Base-by-base conservation (phyloP, 1,284 basidiomycete genomes). In the Trametes hirsuta region DNA sequence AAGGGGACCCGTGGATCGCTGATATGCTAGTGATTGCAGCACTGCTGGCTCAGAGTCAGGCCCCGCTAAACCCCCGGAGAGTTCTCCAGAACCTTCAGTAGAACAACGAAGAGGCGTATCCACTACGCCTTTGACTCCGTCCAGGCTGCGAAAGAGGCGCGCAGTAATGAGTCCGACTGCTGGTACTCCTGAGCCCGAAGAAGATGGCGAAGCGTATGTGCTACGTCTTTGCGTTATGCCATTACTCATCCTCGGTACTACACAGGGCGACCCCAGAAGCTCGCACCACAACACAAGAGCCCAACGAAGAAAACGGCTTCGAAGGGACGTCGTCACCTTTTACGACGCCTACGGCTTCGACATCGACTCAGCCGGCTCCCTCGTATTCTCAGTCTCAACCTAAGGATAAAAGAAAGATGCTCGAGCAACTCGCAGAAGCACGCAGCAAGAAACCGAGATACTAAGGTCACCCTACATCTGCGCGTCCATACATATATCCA, bases 401-500 rank as follows among this genome's bases (percentile, higher is more conserved):
- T 1, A 65, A 68, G 30, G 75, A 74, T 50, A 81, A 80, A 66
- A 68, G 78, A 47, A 75, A 72, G 66, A 67, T 70, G 42, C 56
- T 80, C 65, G 69, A 74, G 52, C 65, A 74, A 25, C 67, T 80
- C 45, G 77, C 74, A 2, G 68, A 68, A 11, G 59, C 63, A 39
- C 63, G 66, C 22, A 58, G 47, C 22, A 66, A 65, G 58, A 65
- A 62, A 46, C 63, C 46, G 4, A 56, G 52, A 40, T 11, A 34
- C 2, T 48, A 12, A 49, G 44, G 9, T 46, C 18, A 18, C 18
- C 39, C 21, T 48, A 51, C 34, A 44, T 12, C 2, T 36, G 12
- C 25, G 30, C 14, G 35, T 10, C 3, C 9, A 44, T 37, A 41
- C 6, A 39, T n/a, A 25, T 3, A 44, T 22, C 1, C 5, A 24